Conservation (phyloP, 108 stramenopile species). For the Mayamaea pseudoterrestris region DNA sequence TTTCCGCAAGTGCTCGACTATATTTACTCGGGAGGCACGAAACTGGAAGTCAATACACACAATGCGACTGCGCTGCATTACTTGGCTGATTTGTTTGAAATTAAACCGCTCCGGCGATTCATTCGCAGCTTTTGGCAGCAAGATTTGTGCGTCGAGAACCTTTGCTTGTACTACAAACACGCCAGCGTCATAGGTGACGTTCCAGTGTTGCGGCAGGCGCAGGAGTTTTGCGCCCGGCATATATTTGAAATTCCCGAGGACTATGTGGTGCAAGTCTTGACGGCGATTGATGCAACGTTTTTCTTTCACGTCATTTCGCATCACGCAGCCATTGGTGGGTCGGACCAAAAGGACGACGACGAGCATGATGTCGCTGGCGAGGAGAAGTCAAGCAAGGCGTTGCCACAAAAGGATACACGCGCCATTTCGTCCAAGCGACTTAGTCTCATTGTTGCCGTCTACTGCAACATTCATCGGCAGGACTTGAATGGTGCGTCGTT, state of each 20-base stretch:
- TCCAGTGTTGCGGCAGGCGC: slow-evolving; percentile 9
- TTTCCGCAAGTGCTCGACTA: slow-evolving; percentile 25
- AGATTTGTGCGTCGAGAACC: slow-evolving; percentile 20
- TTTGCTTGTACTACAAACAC: slow-evolving; percentile 12
- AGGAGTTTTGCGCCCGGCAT: slow-evolving; percentile 10
- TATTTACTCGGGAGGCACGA: slow-evolving; percentile 14
- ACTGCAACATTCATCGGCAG: slow-evolving; percentile 1
- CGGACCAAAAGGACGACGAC: background rate
- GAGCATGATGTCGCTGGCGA: too few relatives aligned
- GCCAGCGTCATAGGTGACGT: slow-evolving; percentile 13
- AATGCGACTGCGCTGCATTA: slow-evolving; percentile 20
- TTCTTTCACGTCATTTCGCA: slow-evolving; percentile 21
- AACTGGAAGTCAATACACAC: slow-evolving; percentile 8
- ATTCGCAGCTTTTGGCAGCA: slow-evolving; percentile 15
- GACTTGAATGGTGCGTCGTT: slow-evolving; percentile 3
- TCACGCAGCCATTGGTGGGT: background rate
- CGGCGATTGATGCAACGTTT: slow-evolving; percentile 27
- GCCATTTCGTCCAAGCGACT: slow-evolving; percentile 1
- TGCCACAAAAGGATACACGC: background rate
- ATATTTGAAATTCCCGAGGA: slow-evolving; percentile 12
- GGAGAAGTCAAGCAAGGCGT: background rate
- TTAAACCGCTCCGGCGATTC: slow-evolving; percentile 10
- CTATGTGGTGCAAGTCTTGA: slow-evolving; percentile 11
- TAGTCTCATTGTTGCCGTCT: slow-evolving; percentile 3
- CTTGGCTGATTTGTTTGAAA: slow-evolving; percentile 25